Evolutionary conservation across 305 asterid genomes (phyloP).

Genomic region (Fraxinus albicans): DNA sequence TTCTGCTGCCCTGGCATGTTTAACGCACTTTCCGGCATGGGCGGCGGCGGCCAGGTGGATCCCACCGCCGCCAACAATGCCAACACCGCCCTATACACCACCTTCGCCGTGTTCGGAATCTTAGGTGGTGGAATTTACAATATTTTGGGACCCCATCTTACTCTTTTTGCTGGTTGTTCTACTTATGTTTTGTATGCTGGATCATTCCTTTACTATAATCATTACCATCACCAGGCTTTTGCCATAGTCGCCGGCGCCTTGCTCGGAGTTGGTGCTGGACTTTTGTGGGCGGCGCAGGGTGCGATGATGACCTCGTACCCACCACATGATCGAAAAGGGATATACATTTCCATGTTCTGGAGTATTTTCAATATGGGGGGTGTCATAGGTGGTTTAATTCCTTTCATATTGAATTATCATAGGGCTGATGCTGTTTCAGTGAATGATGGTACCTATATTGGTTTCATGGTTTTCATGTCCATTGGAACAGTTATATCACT

Average conservation of each 20-base stretch:
- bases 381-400: constrained; percentile 88
- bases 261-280: constrained; percentile 93
- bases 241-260: constrained; percentile 74
- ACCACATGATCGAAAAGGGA: constrained; percentile 74
- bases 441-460: constrained; percentile 87
- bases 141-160: constrained; percentile 69
- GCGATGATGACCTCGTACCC: constrained; percentile 96
- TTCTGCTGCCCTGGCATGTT: constrained; percentile 98
- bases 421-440: constrained; percentile 60
- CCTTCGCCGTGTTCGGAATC: constrained; percentile 78
- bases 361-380: constrained; percentile 90
- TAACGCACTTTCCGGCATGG: constrained; percentile 95
- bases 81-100: constrained; percentile 92
- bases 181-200: constrained; percentile 80
- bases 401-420: constrained; percentile 54
- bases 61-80: constrained; percentile 86
- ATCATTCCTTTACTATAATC: constrained; percentile 82
- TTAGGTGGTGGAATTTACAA: constrained; percentile 96
- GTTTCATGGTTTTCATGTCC: constrained; percentile 83
- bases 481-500: constrained; percentile 57
- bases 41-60: constrained; percentile 90
- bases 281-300: constrained; percentile 87
- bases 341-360: constrained; percentile 81
- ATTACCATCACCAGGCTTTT: constrained; percentile 64
- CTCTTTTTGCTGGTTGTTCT: constrained; percentile 67